A percentile compares a stretch with the other conserved stretches of the same genome.
phyloP scores from a whole-genome alignment of 2,329 filamentous ascomycete species.

The Paraphoma chrysanthemicola region DNA sequence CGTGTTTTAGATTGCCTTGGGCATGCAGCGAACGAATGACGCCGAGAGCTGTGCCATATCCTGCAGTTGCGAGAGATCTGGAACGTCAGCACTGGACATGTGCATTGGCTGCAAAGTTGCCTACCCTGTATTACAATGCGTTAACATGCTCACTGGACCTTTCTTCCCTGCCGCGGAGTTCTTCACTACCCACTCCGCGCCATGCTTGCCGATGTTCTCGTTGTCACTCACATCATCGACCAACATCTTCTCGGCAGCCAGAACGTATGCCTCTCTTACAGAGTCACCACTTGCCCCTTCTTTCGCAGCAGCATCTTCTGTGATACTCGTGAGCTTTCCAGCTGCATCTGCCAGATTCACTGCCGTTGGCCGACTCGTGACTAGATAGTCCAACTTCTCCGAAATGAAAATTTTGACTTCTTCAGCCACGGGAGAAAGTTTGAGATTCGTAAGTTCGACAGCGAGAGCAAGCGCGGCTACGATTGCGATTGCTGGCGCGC shows the following conservation, averaged over 20 bases:
- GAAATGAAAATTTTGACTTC: slow-evolving; percentile 73
- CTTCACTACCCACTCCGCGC: slow-evolving; percentile 80
- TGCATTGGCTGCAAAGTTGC: background rate
- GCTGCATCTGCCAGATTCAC: slow-evolving; percentile 95
- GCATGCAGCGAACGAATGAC: slow-evolving; percentile 85
- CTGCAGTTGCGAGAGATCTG: slow-evolving; percentile 90
- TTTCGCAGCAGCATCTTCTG: slow-evolving; percentile 59
- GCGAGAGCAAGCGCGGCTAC: slow-evolving; percentile 91
- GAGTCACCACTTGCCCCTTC: slow-evolving; percentile 55
- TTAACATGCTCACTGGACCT: slow-evolving; percentile 79
- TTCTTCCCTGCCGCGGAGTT: slow-evolving; percentile 60
- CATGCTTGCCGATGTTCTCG: slow-evolving; percentile 80
- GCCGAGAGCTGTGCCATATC: slow-evolving; percentile 94
- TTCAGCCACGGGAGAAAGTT: slow-evolving; percentile 61
- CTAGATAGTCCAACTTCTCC: slow-evolving; percentile 81
- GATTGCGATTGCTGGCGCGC: slow-evolving; percentile 95
- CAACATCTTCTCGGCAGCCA: slow-evolving; percentile 84
- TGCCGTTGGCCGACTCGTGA: slow-evolving; percentile 88
- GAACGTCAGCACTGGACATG: slow-evolving; percentile 23
- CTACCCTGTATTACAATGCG: slow-evolving; percentile 96
- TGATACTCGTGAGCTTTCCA: slow-evolving; percentile 73
- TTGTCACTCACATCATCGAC: slow-evolving; percentile 88
- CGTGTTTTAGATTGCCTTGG: slow-evolving; percentile 72
- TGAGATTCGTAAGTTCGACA: slow-evolving; percentile 75
- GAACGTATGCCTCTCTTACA: slow-evolving; percentile 75